Conservation (phyloP, 768 basidiomycete genomes). For the Russula earlei region DNA sequence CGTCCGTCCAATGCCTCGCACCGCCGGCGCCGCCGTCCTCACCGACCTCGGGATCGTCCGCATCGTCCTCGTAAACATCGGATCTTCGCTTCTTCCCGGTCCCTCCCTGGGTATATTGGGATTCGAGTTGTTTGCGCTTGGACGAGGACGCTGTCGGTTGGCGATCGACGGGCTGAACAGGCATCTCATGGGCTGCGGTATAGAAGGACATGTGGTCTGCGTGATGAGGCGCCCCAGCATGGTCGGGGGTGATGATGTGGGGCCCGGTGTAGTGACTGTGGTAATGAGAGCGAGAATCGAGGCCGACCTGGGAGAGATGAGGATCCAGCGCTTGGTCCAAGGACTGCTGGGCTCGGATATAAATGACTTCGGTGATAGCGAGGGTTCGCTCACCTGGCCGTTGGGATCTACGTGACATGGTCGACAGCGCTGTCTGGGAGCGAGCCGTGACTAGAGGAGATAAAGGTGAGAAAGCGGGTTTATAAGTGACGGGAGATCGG, state of each 20-base stretch:
- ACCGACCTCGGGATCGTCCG: constrained; percentile 20
- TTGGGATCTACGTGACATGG: constrained; percentile 20
- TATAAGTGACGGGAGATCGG: constrained; percentile 17
- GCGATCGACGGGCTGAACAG: constrained; percentile 17
- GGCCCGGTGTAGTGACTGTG: constrained; percentile 17
- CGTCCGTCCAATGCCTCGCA: constrained; percentile 80
- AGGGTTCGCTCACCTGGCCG: constrained; percentile 17
- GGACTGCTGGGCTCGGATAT: constrained; percentile 12
- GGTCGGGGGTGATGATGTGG: constrained; percentile 17
- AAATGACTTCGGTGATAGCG: constrained; percentile 9
- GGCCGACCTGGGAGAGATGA: constrained; percentile 19
- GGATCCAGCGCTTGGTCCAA: constrained; percentile 21
- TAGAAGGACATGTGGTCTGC: constrained; percentile 19
- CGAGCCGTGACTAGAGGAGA: constrained; percentile 15
- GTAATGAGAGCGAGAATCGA: constrained; percentile 20
- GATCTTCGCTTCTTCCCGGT: constrained; percentile 18
- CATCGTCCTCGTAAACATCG: constrained; percentile 18
- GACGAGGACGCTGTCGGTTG: constrained; percentile 11
- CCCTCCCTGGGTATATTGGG: constrained; percentile 5
- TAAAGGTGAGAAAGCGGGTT: constrained; percentile 16
- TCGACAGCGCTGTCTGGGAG: constrained; percentile 20
- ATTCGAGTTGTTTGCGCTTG: constrained; percentile 19
- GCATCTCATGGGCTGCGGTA: constrained; percentile 14
- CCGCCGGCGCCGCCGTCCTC: constrained; percentile 31
- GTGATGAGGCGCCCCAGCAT: constrained; percentile 17